Evolutionary conservation across 2,329 filamentous ascomycete species (phyloP).

Genomic region (Aspergillus sergii): DNA sequence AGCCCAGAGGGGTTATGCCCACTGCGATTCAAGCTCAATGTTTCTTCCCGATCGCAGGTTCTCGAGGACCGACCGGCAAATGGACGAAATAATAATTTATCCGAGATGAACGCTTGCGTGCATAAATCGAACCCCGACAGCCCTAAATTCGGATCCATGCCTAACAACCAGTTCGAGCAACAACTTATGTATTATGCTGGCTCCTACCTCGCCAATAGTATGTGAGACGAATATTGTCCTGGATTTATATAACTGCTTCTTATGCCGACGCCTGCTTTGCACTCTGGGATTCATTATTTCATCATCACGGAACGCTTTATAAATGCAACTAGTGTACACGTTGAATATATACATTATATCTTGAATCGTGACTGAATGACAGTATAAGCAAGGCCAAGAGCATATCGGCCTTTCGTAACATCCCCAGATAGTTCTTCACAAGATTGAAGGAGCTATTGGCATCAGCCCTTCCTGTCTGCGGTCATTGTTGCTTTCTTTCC

Average conservation of each 20-base stretch:
- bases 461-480: not conserved
- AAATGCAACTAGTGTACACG: constrained; percentile 20
- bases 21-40: not conserved
- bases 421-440: not conserved
- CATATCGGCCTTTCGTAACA: not conserved
- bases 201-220: not conserved
- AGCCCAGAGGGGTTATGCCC: not conserved
- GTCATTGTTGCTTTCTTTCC: constrained; percentile 34
- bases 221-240: not conserved
- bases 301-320: constrained; percentile 4
- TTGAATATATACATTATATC: constrained; percentile 11
- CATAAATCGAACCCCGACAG: constrained; percentile 4
- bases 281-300: not conserved
- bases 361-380: not conserved
- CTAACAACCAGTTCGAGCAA: not conserved
- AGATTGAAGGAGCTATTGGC: not conserved
- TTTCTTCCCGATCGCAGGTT: not conserved
- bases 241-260: not conserved
- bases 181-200: not conserved
- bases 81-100: constrained; percentile 16
- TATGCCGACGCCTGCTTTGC: not conserved
- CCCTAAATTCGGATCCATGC: not conserved
- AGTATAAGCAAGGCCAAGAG: not conserved
- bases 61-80: constrained; percentile 1
- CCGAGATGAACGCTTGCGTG: constrained; percentile 14